phyloP scores from a whole-genome alignment of 2,329 filamentous ascomycete genomes.

The Trichoderma lentiforme region DNA sequence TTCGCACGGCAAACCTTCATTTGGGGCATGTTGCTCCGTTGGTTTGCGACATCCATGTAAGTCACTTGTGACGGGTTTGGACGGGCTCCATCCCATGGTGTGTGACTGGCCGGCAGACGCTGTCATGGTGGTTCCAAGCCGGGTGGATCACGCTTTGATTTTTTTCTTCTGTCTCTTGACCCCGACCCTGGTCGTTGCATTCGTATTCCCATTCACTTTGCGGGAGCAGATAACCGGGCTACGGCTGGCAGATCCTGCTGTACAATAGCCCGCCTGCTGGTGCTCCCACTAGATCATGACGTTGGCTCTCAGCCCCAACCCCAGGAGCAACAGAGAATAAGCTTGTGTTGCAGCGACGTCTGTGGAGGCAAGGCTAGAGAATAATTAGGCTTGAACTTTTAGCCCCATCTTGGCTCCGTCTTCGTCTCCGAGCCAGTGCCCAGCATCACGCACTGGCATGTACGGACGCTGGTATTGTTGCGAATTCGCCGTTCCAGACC shows the following conservation, averaged over 20 bases:
- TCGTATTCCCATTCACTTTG: neutral
- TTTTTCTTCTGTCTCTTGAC: neutral
- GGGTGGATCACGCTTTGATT: neutral
- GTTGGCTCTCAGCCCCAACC: neutral
- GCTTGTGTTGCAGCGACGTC: neutral
- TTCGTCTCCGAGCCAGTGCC: neutral
- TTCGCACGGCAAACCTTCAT: neutral
- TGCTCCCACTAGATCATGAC: neutral
- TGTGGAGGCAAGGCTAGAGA: neutral
- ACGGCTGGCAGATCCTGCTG: neutral
- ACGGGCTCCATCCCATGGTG: neutral
- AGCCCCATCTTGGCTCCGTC: neutral
- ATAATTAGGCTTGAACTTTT: neutral
- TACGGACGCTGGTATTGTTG: neutral
- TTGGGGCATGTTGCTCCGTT: neutral
- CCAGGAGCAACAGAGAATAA: neutral
- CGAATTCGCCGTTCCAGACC: neutral
- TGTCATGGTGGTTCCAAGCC: neutral
- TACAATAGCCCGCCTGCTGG: neutral
- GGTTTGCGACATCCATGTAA: constrained; percentile 3
- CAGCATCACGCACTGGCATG: neutral
- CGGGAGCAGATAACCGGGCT: neutral
- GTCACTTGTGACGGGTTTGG: neutral
- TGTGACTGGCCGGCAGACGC: neutral
- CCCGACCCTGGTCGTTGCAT: neutral